These are phyloP conservation scores for Sindora glabra DNA, from an alignment of 306 rosid species.

Conservation along the genomic window DNA sequence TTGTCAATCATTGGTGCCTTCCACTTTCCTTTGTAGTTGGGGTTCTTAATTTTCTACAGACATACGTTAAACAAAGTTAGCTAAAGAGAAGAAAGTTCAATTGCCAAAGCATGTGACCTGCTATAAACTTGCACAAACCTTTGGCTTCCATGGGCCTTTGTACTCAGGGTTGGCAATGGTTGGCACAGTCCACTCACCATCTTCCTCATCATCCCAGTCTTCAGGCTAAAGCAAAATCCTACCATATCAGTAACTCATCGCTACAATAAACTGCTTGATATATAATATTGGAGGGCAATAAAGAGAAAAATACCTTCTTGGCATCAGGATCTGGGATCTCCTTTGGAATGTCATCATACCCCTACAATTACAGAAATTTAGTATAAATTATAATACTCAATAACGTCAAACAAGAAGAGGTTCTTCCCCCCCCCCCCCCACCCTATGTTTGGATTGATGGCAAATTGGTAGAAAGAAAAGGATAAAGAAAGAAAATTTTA, in stretches of 20 bases:
- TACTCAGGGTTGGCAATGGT: slow-evolving; percentile 94
- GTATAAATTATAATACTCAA: background rate
- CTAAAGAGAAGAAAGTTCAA: background rate
- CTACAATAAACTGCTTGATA: background rate
- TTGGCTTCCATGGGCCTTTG: slow-evolving; percentile 94
- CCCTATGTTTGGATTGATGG: too few species aligned
- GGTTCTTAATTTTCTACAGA: slow-evolving; percentile 89
- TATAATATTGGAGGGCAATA: background rate
- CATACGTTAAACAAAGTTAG: background rate
- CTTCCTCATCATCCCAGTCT: slow-evolving; percentile 99
- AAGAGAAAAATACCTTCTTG: slow-evolving; percentile 55
- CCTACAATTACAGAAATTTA: slow-evolving; percentile 37
- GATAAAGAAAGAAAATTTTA: too few species aligned
- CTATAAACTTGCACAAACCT: slow-evolving; percentile 46
- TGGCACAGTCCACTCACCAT: slow-evolving; percentile 99
- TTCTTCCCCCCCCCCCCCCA: too few species aligned
- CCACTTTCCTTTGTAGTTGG: slow-evolving; percentile 92
- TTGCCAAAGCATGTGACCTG: background rate
- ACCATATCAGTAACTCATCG: slow-evolving; percentile 17
- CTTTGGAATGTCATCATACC: slow-evolving; percentile 84
- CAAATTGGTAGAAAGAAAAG: too few species aligned
- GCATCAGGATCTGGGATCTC: slow-evolving; percentile 86
- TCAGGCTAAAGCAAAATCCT: slow-evolving; percentile 60
- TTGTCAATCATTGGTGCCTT: slow-evolving; percentile 94
- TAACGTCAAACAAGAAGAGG: background rate